Conservation (phyloP, 352 stramenopile genomes). For the Phytophthora multivora region DNA sequence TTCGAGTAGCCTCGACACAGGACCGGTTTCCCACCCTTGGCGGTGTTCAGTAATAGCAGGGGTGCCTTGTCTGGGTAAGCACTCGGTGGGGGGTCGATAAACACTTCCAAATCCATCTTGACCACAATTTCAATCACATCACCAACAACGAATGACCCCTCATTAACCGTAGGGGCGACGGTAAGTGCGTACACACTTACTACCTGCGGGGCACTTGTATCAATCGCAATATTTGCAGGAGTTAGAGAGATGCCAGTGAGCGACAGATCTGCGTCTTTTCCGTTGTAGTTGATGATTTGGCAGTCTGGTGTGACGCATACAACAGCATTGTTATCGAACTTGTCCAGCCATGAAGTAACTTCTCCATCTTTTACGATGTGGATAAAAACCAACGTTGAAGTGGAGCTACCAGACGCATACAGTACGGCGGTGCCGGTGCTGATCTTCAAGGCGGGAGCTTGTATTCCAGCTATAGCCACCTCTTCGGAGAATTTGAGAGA, state of each 20-base stretch:
- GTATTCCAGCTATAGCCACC: constrained; percentile 57
- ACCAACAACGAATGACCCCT: constrained; percentile 72
- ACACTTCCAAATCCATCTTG: constrained; percentile 73
- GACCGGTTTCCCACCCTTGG: constrained; percentile 45
- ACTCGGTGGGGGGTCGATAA: constrained; percentile 75
- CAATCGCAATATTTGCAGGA: constrained; percentile 60
- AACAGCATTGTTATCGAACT: constrained; percentile 57
- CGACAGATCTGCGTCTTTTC: constrained; percentile 35
- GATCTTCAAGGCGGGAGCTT: constrained; percentile 50
- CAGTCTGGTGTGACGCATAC: constrained; percentile 50
- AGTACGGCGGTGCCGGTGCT: constrained; percentile 60
- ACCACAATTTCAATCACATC: constrained; percentile 83
- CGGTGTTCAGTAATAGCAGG: constrained; percentile 66
- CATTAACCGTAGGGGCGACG: constrained; percentile 54
- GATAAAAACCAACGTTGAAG: constrained; percentile 62
- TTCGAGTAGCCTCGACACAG: constrained; percentile 68
- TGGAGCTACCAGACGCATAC: constrained; percentile 63
- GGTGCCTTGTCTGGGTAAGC: constrained; percentile 78
- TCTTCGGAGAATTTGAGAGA: constrained; percentile 77
- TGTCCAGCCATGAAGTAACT: constrained; percentile 48
- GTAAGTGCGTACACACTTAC: constrained; percentile 70
- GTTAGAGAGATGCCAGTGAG: constrained; percentile 47
- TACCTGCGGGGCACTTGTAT: constrained; percentile 60
- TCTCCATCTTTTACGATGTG: constrained; percentile 71
- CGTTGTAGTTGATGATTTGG: constrained; percentile 79